phyloP scores from a whole-genome alignment of 345 rosid species.

The Arabidopsis thaliana region TAIR10.1 NC_003075.7:15690001-15690500 shows the following conservation, averaged over 20 bases:
- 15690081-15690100: not conserved
- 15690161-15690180: constrained; percentile 94
- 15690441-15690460: constrained; percentile 65
- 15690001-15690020: not conserved
- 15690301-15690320: too few relatives aligned
- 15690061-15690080: not conserved
- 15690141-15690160: constrained; percentile 44
- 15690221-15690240: constrained; percentile 87
- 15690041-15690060: not conserved
- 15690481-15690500: not conserved
- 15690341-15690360: constrained; percentile 84
- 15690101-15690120: not conserved
- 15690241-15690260: not conserved
- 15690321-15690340: constrained; percentile 51
- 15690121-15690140: not conserved
- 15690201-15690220: constrained; percentile 89
- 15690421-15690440: constrained; percentile 79
- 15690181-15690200: constrained; percentile 93
- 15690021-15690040: not conserved
- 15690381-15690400: constrained; percentile 91
- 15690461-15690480: not conserved
- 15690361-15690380: constrained; percentile 89
- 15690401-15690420: constrained; percentile 72
- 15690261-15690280: not conserved
- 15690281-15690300: not conserved